These are phyloP conservation scores for Rhynchospora tenuis DNA, from an alignment of 176 grass and related monocot species.

Conservation along the genomic window DNA sequence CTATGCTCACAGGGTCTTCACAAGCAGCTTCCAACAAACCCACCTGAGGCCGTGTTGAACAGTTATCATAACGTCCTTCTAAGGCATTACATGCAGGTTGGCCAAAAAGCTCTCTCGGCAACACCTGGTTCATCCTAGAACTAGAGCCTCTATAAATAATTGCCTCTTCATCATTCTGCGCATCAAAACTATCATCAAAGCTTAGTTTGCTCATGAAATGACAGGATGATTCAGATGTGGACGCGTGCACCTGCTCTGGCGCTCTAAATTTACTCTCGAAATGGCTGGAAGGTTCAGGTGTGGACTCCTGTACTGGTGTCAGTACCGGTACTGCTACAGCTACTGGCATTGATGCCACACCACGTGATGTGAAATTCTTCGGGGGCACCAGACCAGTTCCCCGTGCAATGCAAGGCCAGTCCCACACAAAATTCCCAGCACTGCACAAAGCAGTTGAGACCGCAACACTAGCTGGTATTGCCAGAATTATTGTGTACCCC, in stretches of 20 bases:
- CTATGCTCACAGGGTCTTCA: not conserved
- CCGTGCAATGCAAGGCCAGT: constrained; percentile 36
- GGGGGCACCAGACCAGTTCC: constrained; percentile 16
- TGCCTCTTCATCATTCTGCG: constrained; percentile 32
- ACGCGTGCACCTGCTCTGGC: not conserved
- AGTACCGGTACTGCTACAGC: not conserved
- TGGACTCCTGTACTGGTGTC: not conserved
- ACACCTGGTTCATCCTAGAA: not conserved
- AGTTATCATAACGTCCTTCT: constrained; percentile 23
- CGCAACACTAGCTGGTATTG: constrained; percentile 32
- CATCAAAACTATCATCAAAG: constrained; percentile 14
- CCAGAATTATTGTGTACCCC: constrained; percentile 38
- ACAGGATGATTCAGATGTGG: not conserved
- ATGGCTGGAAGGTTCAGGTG: not conserved
- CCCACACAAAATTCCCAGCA: constrained; percentile 39
- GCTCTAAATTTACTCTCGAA: not conserved
- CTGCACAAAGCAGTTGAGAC: constrained; percentile 32
- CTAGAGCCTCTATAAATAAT: constrained; percentile 36
- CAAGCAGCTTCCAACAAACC: constrained; percentile 10
- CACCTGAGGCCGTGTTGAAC: constrained; percentile 6
- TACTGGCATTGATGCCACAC: not conserved
- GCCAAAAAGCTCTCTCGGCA: constrained; percentile 7
- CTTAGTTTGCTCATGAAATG: not conserved
- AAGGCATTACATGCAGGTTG: not conserved
- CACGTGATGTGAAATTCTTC: constrained; percentile 12